These are phyloP conservation scores for Rhizopogon sp. DNA, from an alignment of 768 basidiomycete genomes.

Conservation along the genomic window DNA sequence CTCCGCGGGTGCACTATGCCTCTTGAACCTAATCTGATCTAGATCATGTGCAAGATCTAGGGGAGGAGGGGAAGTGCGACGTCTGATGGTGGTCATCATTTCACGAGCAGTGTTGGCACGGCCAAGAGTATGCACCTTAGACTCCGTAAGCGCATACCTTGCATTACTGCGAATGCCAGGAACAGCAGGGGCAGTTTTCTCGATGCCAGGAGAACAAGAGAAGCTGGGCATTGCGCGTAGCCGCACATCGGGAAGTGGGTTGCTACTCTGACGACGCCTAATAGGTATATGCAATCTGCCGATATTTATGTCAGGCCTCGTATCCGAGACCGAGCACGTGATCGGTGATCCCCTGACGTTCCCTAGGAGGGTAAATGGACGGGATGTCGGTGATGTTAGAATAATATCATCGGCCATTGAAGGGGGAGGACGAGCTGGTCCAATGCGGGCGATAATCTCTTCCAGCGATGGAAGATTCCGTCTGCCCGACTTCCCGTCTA, in stretches of 20 bases:
- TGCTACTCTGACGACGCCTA: constrained; percentile 20
- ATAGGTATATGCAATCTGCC: constrained; percentile 41
- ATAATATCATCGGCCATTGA: not conserved
- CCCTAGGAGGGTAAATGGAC: constrained; percentile 30
- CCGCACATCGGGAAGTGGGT: constrained; percentile 3
- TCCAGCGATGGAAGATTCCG: constrained; percentile 62
- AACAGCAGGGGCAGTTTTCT: constrained; percentile 44
- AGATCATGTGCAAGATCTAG: constrained; percentile 5
- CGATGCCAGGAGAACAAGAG: constrained; percentile 36
- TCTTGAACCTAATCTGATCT: constrained; percentile 38
- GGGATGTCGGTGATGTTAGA: constrained; percentile 6
- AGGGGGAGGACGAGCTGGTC: constrained; percentile 6
- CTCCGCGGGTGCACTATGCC: constrained; percentile 63
- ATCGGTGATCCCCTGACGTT: constrained; percentile 6
- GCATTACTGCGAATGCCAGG: constrained; percentile 40
- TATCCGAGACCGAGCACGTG: constrained; percentile 12
- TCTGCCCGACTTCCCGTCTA: constrained; percentile 4
- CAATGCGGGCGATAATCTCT: constrained; percentile 66
- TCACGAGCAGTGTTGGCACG: constrained; percentile 54
- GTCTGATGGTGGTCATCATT: constrained; percentile 62
- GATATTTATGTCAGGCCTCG: constrained; percentile 22
- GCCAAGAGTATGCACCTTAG: constrained; percentile 46
- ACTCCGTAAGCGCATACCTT: constrained; percentile 45
- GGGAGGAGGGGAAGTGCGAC: constrained; percentile 40
- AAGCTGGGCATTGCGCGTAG: constrained; percentile 23